These are phyloP conservation scores for Clonostachys chloroleuca DNA, from an alignment of 2,329 filamentous ascomycete species.

Conservation along the genomic window DNA sequence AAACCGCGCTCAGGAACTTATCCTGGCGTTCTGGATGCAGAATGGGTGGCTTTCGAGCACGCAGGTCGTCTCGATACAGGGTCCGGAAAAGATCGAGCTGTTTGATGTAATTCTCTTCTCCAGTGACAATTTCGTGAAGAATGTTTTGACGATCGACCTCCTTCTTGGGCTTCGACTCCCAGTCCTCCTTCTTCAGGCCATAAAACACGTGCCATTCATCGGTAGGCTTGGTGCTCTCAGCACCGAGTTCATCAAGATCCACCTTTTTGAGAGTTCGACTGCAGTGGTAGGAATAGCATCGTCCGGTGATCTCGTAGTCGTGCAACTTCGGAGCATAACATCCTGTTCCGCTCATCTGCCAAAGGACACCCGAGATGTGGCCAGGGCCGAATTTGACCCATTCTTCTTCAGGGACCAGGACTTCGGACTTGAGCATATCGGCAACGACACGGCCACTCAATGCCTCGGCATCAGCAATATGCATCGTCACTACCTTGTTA, in stretches of 20 bases:
- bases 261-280: conserved; percentile 93
- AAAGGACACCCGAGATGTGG: conserved; percentile 82
- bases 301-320: conserved; percentile 60
- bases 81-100: conserved; percentile 81
- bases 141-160: conserved; percentile 92
- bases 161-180: conserved; percentile 71
- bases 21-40: conserved; percentile 74
- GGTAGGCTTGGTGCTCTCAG: conserved; percentile 60
- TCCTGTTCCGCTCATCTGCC: conserved; percentile 85
- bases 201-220: conserved; percentile 92
- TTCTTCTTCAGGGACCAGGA: conserved; percentile 85
- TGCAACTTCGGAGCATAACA: conserved; percentile 89
- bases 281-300: conserved; percentile 93
- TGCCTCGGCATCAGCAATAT: conserved; percentile 91
- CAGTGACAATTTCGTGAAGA: conserved; percentile 90
- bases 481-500: conserved; percentile 95
- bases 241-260: conserved; percentile 71
- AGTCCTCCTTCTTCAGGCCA: conserved; percentile 71
- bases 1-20: conserved; percentile 79
- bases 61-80: conserved; percentile 80
- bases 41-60: conserved; percentile 69
- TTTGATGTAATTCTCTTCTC: conserved; percentile 87
- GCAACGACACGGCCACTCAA: conserved; percentile 73
- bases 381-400: conserved; percentile 91
- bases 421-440: conserved; percentile 74